Base-by-base conservation (phyloP, 805 yeast species). In the Metschnikowia picachoensis region DNA sequence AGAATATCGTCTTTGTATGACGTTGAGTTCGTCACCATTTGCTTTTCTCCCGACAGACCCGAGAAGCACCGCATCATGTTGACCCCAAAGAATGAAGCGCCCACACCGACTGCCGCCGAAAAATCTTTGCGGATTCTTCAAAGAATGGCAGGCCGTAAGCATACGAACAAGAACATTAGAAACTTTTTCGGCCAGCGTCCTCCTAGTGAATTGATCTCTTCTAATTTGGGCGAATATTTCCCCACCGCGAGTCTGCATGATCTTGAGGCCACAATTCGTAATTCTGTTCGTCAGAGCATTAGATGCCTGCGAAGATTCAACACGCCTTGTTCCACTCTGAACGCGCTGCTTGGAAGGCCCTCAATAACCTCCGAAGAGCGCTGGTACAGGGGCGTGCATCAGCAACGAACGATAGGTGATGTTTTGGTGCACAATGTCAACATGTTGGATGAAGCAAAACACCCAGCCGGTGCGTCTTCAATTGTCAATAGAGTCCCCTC, bases 181-280 rank as follows among this genome's bases (percentile, higher is more conserved):
- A 73, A 70, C 45, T 76, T 87, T 48, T 83, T 84, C 64, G 95
- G 95, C 20, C 96, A 88, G 63, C 75, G 99, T 59, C 99, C 99
- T 7, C 91, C 98, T 1, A 83, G 94, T 49, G 95, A 89, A 60
- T 77, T 91, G 56, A 94, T 92, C 50, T 87, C 97, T 1, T 82
- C 91, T 2, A 89, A 92, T 59, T 70, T 92, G 52, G 84, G 90
- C 2, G 96, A 91, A 52, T 92, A 87, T 63, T 94, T 94, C 73
- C 99, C 99, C 0, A 85, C 83, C 34, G 83, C 95, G 0, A 83
- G 80, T 20, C 78, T 81, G 42, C 73, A 77, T 37, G 84, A 84
- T 47, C 74, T 94, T 51, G 85, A 85, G 50, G 82, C 84, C 46
- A 91, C 96, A 2, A 78, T 91, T 37, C 70, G 95, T 16, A 90